Evolutionary conservation across 129 eudicot genomes (phyloP), one percentile per base, ranked within the genome.

Genomic region (Erigeron canadensis): DNA sequence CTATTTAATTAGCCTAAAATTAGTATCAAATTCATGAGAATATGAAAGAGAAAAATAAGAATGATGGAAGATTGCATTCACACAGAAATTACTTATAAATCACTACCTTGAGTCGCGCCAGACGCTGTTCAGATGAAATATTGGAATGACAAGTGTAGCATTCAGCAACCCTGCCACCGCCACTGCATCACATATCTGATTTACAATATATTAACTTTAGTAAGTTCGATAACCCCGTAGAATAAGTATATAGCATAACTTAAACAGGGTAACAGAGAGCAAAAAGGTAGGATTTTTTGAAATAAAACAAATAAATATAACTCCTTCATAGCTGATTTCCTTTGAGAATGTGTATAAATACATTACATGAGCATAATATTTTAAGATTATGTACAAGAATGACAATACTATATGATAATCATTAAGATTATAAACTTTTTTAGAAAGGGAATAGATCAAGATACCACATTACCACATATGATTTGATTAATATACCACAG

Each of bases 131-230:
- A 95, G 76, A 81, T 95, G 99, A 81, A 95, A 95, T 51, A 90
- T 86, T 41, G 99, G 99, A 81, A 95, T 90, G 54, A 95, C 94
- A 50, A 95, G 99, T 19, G 99, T 95, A 71, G 99, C 99, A 83
- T 95, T 95, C 62, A 95, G 81, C 67, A 95, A 72, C 65, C 97
- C 97, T 39, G 99, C 99, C 62, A 95, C 97, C 10, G 97, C 99
- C 75, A 90, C 99, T 56, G 99, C 99, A 76, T 95, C 99, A 66
- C 94, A 90, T 86, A 95, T 90, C 99, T 95, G 91, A 61, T 73
- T 76, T 76, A 50, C 68, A 75, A 4, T 8, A 73, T 13, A 42
- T 43, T 57, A 67, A 17, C 53, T 11, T 28, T 17, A 19, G 37
- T 74, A 38, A 80, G 76, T 74, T 62, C 12, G 51, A 40, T 6